Base-by-base conservation (phyloP, 441 rosid genomes). In the Erodium trifolium region DNA sequence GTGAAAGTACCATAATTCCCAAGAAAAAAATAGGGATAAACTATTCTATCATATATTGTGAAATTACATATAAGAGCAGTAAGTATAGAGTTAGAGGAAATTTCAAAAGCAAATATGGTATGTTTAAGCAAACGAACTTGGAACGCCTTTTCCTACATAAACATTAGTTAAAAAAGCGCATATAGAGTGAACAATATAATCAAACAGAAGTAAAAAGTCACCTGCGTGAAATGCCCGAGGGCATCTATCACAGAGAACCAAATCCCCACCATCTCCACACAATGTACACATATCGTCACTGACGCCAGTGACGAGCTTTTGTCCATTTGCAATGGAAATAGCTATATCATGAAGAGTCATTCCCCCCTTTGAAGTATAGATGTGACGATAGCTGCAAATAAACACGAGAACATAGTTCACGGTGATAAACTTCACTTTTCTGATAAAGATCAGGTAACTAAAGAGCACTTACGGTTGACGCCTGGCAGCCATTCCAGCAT, bases 401-500 rank as follows among this genome's bases (percentile, higher is more conserved):
- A 62, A 69, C 59, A 49, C 5, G 63, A 29, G 45, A 64, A 64
- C 17, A 73, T 49, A 75, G 35, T 64, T 65, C 62, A 45, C 43
- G 64, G 66, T 27, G 34, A 76, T 41, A 9, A 1, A 19, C 55
- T 35, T 16, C 12, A 51, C 60, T 35, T 45, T 37, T 9, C 37
- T 14, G 65, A 49, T 12, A 78, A 49, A 51, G 53, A 37, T 70
- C 23, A 12, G 51, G 51, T 45, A 72, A 57, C 45, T 57, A 7
- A 37, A 68, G 67, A 53, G 65, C 63, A 82, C 99, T 92, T 72
- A 95, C 99, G 97, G 99, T 82, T 95, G 98, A 74, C 98, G 89
- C 78, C 97, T 86, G 67, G 84, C 93, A 70, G 99, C 89, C 97
- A 90, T 92, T 79, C 99, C 99, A 82, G 98, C 98, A 84, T 95